Conservation (phyloP, 345 rosid species). For the Melaleuca quinquenervia region DNA sequence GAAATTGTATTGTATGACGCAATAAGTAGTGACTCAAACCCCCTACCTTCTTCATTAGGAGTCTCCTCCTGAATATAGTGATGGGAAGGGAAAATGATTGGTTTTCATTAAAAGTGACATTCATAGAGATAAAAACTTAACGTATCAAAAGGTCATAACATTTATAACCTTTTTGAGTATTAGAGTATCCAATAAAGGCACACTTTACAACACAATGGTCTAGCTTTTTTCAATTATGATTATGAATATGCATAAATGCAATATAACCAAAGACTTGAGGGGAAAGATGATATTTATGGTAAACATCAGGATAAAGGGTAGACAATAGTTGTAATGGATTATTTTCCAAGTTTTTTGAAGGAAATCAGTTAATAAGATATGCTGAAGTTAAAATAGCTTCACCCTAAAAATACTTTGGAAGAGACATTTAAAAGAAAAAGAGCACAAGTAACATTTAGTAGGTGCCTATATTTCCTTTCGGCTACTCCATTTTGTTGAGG, state of each 20-base stretch:
- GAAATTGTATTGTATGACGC: too few species aligned
- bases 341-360: background rate
- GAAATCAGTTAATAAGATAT: background rate
- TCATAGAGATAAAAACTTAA: background rate
- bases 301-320: too few species aligned
- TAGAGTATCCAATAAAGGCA: background rate
- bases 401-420: background rate
- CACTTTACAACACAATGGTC: background rate
- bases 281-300: background rate
- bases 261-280: background rate
- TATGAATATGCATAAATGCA: background rate
- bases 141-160: background rate
- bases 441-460: background rate
- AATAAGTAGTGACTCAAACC: background rate
- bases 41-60: background rate
- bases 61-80: too few species aligned
- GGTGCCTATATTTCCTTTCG: background rate
- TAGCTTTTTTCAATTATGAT: background rate
- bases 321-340: background rate
- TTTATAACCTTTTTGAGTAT: background rate
- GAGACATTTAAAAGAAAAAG: background rate
- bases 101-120: background rate
- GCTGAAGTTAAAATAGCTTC: background rate
- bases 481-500: background rate
- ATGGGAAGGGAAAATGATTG: background rate